phyloP scores from a whole-genome alignment of 2,329 filamentous ascomycete species.

The Colletotrichum kahawae region DNA sequence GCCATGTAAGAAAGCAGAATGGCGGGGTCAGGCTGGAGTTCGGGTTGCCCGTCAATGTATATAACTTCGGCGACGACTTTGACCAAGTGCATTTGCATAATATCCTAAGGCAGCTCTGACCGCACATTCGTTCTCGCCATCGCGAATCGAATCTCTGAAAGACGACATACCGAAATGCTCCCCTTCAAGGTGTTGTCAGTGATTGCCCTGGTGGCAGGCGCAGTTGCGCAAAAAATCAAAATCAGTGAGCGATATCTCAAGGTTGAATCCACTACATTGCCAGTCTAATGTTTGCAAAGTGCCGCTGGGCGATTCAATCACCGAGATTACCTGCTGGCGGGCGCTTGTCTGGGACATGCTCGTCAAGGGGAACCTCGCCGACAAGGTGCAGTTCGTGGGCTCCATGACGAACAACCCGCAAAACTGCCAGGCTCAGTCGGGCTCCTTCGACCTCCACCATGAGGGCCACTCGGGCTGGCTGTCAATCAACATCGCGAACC shows the following conservation, averaged over 20 bases:
- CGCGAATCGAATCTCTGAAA: no score
- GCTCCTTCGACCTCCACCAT: slow-evolving; percentile 42
- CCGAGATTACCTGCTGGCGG: slow-evolving; percentile 51
- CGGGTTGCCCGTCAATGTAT: neutral
- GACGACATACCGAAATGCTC: neutral
- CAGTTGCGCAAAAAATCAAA: neutral
- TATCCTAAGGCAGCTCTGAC: neutral
- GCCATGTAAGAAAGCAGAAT: neutral
- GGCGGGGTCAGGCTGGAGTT: neutral
- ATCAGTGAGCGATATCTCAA: neutral
- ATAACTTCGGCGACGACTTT: neutral
- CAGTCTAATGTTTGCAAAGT: neutral
- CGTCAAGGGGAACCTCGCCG: slow-evolving; percentile 34
- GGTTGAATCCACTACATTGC: no score
- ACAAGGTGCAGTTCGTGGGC: slow-evolving; percentile 45
- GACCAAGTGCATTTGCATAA: neutral
- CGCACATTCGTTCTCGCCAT: neutral
- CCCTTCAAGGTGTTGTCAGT: neutral
- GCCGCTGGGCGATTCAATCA: slow-evolving; percentile 49
- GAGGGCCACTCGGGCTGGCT: slow-evolving; percentile 50
- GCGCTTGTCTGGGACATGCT: slow-evolving; percentile 45
- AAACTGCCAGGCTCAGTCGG: slow-evolving; percentile 36
- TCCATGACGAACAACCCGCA: slow-evolving; percentile 41
- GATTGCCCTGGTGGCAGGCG: neutral
- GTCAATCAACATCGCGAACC: slow-evolving; percentile 47